These are phyloP conservation scores for Yarrowia deformans DNA, from an alignment of 805 yeast genomes.

Conservation along the genomic window DNA sequence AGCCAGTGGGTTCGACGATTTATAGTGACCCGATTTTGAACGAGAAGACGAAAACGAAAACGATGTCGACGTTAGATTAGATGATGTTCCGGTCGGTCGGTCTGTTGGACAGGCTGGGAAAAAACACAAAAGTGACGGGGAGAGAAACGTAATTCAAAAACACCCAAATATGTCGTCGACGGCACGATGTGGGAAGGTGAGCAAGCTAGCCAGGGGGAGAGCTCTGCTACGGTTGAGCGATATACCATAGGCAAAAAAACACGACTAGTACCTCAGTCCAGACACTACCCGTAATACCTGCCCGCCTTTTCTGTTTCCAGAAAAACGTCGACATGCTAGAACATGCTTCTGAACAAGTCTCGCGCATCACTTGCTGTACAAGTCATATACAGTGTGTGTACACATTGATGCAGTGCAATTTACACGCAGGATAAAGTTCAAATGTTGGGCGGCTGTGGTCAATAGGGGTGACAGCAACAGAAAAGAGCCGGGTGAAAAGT, in stretches of 20 bases:
- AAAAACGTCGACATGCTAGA: constrained; percentile 12
- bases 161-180: constrained; percentile 18
- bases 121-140: neutral
- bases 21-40: neutral
- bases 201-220: too few relatives aligned
- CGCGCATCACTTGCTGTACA: constrained; percentile 38
- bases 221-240: too few relatives aligned
- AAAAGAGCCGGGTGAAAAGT: neutral
- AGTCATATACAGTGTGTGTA: constrained; percentile 1
- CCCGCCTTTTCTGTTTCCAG: neutral
- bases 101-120: neutral
- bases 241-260: too few relatives aligned
- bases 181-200: too few relatives aligned
- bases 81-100: neutral
- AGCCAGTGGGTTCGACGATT: too few relatives aligned
- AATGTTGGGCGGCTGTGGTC: constrained; percentile 32
- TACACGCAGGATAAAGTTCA: constrained; percentile 16
- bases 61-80: constrained; percentile 11
- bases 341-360: constrained; percentile 4
- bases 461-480: constrained; percentile 15
- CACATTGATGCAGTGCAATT: constrained; percentile 30
- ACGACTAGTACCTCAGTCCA: too few relatives aligned
- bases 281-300: too few relatives aligned
- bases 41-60: neutral
- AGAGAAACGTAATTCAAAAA: neutral